Conservation (phyloP, 352 stramenopile species). For the Pythium grandisporangium region DNA sequence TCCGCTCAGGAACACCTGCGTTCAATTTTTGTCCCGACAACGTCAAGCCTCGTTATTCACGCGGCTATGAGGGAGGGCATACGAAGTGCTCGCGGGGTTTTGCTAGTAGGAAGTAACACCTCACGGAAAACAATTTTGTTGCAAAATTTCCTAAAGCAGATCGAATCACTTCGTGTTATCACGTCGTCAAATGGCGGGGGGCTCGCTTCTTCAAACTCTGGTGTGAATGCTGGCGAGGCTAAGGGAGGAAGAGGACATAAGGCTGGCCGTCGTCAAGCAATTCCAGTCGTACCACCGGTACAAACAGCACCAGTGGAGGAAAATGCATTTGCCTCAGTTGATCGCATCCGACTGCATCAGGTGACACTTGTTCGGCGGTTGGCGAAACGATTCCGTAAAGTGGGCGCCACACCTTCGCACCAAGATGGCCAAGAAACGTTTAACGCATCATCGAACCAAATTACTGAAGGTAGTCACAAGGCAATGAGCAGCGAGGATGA, state of each 20-base stretch:
- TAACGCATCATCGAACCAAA: too few species aligned
- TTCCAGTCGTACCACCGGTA: slow-evolving; percentile 5
- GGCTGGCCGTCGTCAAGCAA: slow-evolving; percentile 5
- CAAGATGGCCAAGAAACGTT: too few species aligned
- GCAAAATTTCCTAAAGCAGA: slow-evolving; percentile 18
- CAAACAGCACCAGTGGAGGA: neutral
- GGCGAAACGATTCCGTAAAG: slow-evolving; percentile 14
- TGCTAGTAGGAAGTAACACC: slow-evolving; percentile 15
- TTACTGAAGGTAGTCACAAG: too few species aligned
- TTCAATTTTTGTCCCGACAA: slow-evolving; percentile 20
- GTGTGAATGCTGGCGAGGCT: slow-evolving; percentile 1
- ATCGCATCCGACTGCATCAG: slow-evolving; percentile 20
- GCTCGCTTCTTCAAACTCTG: too few species aligned
- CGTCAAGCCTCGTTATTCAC: slow-evolving; percentile 17
- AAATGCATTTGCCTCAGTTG: slow-evolving; percentile 10
- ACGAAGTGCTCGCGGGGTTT: slow-evolving; percentile 9
- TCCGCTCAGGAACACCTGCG: slow-evolving; percentile 2
- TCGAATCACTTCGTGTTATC: slow-evolving; percentile 10
- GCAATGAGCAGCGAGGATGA: slow-evolving; percentile 6
- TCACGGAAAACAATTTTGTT: slow-evolving; percentile 16
- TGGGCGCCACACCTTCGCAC: too few species aligned
- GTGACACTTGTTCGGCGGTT: slow-evolving; percentile 12
- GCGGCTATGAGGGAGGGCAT: slow-evolving; percentile 16
- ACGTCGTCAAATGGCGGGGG: slow-evolving; percentile 15
- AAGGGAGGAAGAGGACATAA: slow-evolving; percentile 2